A percentile compares a stretch with the other conserved stretches of the same genome.
phyloP scores from a whole-genome alignment of 768 basidiomycete species.

The Tricholoma furcatifolium region DNA sequence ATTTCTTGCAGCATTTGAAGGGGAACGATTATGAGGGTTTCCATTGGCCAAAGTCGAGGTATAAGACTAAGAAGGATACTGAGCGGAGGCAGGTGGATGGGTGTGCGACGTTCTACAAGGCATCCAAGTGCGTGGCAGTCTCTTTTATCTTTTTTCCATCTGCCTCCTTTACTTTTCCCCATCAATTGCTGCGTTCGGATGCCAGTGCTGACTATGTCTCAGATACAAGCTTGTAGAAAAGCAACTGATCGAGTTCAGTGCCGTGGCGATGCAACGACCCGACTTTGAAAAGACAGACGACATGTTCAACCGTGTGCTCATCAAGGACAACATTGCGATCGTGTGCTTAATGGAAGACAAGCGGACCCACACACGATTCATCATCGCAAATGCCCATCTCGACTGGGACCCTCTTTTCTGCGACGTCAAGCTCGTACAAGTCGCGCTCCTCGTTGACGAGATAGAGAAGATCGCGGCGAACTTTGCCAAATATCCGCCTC shows the following conservation, averaged over 20 bases:
- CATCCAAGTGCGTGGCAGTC: conserved; percentile 65
- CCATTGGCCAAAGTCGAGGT: conserved; percentile 89
- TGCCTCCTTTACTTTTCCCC: background rate
- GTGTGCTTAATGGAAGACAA: conserved; percentile 85
- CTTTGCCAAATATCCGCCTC: conserved; percentile 81
- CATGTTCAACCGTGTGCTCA: conserved; percentile 98
- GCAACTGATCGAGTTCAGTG: conserved; percentile 90
- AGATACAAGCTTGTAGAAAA: conserved; percentile 94
- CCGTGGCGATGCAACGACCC: conserved; percentile 87
- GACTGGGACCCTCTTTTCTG: conserved; percentile 90
- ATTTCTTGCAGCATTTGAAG: conserved; percentile 72
- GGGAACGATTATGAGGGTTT: conserved; percentile 86
- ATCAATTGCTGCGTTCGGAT: background rate
- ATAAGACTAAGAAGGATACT: conserved; percentile 86
- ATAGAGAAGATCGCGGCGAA: conserved; percentile 83
- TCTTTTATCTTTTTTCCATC: conserved; percentile 3
- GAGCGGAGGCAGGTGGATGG: conserved; percentile 92
- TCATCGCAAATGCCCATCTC: conserved; percentile 90
- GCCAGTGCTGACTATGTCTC: conserved; percentile 14
- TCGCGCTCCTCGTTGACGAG: conserved; percentile 90
- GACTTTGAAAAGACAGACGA: conserved; percentile 98
- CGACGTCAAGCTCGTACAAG: conserved; percentile 97
- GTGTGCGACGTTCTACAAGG: conserved; percentile 94
- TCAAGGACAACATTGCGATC: conserved; percentile 91
- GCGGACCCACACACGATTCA: conserved; percentile 81